A percentile compares a stretch with the other conserved stretches of the same genome.
phyloP scores from a whole-genome alignment of 2,329 filamentous ascomycete species.

The Microcera coccophila region DNA sequence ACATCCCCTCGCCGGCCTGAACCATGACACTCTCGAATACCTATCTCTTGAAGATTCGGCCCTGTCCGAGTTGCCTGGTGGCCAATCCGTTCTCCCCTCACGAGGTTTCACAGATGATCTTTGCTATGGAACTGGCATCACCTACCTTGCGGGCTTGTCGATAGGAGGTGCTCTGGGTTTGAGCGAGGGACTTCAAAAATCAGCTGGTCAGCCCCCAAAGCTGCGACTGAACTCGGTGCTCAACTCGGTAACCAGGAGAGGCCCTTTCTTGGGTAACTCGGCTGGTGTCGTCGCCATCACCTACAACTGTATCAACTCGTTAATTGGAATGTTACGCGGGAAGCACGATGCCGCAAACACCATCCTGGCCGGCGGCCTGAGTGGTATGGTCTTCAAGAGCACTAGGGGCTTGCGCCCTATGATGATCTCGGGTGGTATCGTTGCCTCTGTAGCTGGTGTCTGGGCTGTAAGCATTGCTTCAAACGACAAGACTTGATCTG shows the following conservation, averaged over 20 bases:
- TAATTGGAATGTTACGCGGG: constrained; percentile 72
- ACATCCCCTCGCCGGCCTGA: constrained; percentile 89
- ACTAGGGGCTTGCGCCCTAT: constrained; percentile 86
- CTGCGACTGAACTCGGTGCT: constrained; percentile 89
- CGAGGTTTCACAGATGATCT: constrained; percentile 97
- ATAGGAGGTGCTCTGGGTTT: constrained; percentile 90
- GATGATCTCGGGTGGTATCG: constrained; percentile 89
- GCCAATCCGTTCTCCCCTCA: constrained; percentile 83
- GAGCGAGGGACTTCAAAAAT: constrained; percentile 79
- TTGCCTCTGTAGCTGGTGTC: constrained; percentile 75
- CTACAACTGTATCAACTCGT: constrained; percentile 90
- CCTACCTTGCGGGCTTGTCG: constrained; percentile 82
- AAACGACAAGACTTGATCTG: not conserved
- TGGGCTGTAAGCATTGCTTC: constrained; percentile 73
- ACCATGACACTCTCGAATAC: constrained; percentile 92
- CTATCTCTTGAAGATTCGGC: constrained; percentile 88
- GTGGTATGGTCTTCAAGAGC: constrained; percentile 95
- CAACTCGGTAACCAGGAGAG: constrained; percentile 88
- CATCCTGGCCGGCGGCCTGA: constrained; percentile 76
- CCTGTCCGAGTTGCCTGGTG: constrained; percentile 79
- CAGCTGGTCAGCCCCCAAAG: constrained; percentile 76
- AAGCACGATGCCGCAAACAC: constrained; percentile 91
- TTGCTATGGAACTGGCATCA: constrained; percentile 94
- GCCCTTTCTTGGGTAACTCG: constrained; percentile 93
- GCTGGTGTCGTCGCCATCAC: constrained; percentile 93